Percentiles rank a stretch among this genome's conserved stretches.
These are phyloP conservation scores for Dittrichia graveolens DNA, from an alignment of 129 eudicot genomes.

Conservation along the genomic window DNA sequence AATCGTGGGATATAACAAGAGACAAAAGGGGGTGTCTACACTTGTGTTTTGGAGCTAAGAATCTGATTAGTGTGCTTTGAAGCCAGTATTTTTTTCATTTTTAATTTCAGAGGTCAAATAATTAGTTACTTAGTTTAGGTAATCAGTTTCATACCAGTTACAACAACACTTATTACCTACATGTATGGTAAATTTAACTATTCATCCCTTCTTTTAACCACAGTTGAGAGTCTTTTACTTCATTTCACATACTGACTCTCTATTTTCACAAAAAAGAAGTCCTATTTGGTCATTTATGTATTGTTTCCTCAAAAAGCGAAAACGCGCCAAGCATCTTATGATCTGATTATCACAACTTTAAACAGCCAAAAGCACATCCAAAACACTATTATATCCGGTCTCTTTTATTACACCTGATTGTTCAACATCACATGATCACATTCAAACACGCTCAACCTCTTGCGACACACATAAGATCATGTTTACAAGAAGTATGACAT, in stretches of 20 bases:
- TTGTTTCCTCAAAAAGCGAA: neutral
- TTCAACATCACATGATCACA: neutral
- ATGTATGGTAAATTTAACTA: neutral
- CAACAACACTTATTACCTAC: neutral
- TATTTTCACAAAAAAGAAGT: neutral
- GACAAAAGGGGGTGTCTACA: neutral
- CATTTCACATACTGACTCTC: neutral
- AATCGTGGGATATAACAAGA: neutral
- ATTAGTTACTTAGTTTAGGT: too few species aligned
- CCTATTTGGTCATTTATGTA: neutral
- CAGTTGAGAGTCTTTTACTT: neutral
- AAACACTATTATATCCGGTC: neutral
- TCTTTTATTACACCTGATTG: neutral
- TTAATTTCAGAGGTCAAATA: too few species aligned
- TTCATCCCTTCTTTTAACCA: neutral
- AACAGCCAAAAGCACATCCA: neutral
- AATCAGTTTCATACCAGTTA: too few species aligned
- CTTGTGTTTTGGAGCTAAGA: neutral
- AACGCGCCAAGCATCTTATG: neutral
- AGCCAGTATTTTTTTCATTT: too few species aligned
- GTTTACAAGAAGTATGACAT: neutral
- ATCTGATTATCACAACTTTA: neutral
- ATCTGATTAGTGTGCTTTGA: too few species aligned
- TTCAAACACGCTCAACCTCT: neutral
- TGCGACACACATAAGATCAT: neutral